These are phyloP conservation scores for Prosopis cineraria DNA, from an alignment of 306 rosid genomes.

Conservation along the genomic window DNA sequence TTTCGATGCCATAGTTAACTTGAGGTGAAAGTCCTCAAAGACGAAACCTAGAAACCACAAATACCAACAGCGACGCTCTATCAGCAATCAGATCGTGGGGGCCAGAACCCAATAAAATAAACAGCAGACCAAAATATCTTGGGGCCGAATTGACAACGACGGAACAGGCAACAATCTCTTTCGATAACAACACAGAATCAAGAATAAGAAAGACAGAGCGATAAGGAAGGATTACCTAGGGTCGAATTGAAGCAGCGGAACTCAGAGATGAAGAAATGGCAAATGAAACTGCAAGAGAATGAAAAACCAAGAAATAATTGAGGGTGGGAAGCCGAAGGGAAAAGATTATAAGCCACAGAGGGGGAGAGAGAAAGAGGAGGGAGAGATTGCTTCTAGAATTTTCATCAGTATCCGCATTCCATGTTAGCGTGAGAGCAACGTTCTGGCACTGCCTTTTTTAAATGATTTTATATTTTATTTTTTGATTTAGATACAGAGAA, in stretches of 20 bases:
- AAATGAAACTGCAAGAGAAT: neutral
- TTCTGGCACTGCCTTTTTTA: neutral
- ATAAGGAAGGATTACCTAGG: neutral
- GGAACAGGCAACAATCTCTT: neutral
- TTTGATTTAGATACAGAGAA: neutral
- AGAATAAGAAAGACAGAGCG: neutral
- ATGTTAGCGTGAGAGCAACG: constrained; percentile 50
- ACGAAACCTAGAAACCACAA: neutral
- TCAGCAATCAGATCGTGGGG: constrained; percentile 38
- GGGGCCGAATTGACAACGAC: neutral
- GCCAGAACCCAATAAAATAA: neutral
- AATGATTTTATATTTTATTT: neutral
- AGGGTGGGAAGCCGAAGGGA: neutral
- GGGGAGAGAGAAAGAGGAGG: neutral
- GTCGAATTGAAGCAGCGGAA: neutral
- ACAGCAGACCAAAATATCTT: neutral
- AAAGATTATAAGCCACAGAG: constrained; percentile 15
- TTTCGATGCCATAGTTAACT: constrained; percentile 68
- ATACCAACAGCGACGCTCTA: neutral
- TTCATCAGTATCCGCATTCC: constrained; percentile 41
- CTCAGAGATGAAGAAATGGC: neutral
- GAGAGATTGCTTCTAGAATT: constrained; percentile 47
- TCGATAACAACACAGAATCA: neutral
- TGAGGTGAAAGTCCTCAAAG: neutral
- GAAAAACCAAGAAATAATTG: neutral